Evolutionary conservation across 2,329 filamentous ascomycete genomes (phyloP), one percentile per base, ranked within the genome.

Genomic region (Fusarium lateritium): DNA sequence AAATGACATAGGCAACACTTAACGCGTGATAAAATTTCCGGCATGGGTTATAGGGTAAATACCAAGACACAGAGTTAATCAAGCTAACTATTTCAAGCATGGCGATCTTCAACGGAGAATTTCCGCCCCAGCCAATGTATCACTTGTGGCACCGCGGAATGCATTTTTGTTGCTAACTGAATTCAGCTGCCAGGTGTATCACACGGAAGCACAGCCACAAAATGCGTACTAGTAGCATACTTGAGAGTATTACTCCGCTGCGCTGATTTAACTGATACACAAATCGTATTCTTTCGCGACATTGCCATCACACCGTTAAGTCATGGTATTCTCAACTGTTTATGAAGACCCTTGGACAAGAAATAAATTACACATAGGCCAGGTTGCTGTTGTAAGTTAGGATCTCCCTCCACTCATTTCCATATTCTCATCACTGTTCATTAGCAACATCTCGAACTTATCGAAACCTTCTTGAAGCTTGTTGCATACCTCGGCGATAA

Each of bases 371-470:
- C 4, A 33, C 9, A 2, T 53, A 1, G 21, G 11, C 1, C 7
- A 33, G 10, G 24, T 31, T 33, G 50, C 15, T 11, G 36, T 24
- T 7, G 50, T 53, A 28, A 44, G 50, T n/a, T 14, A 4, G 6
- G 6, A 21, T 15, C 9, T 14, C 3, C 5, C 40, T n/a, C 9
- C 7, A 11, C 13, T 3, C 8, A 5, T 2, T 28, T 31, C 5
- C 2, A 1, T 17, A 4, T 9, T 40, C 49, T 52, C 5, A 52
- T 24, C 28, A 21, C 7, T 39, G 28, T 13, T 28, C 14, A 22
- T 3, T 10, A 61, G 56, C 56, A 62, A 45, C 56, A 62, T 6
- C 21, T 62, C 7, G 9, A 53, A 2, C 15, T 61, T 2, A 53
- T 62, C 4, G 45, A 40, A 4, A 45, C 13, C 4, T 62, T 62